These are phyloP conservation scores for Tuber microsphaerosporum DNA, from an alignment of 495 filamentous ascomycete species.

Conservation along the genomic window DNA sequence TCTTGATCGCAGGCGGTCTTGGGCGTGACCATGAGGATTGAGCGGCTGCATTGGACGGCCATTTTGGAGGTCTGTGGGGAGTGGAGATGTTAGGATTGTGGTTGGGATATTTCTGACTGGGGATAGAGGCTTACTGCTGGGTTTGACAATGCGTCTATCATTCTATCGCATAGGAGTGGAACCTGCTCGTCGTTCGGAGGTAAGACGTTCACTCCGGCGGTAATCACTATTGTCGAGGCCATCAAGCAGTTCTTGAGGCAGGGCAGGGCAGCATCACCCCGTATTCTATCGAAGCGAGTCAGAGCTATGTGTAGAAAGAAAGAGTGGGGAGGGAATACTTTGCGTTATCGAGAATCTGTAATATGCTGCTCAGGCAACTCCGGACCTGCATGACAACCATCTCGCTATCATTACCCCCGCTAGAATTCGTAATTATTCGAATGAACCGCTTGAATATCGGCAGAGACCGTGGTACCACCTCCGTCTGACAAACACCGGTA, in stretches of 20 bases:
- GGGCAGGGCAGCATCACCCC: slow-evolving; percentile 48
- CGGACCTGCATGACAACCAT: slow-evolving; percentile 39
- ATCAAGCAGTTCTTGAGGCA: slow-evolving; percentile 92
- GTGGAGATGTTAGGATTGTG: slow-evolving; percentile 2
- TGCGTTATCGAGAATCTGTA: slow-evolving; percentile 40
- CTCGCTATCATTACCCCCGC: slow-evolving; percentile 40
- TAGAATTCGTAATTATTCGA: slow-evolving; percentile 55
- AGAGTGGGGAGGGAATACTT: slow-evolving; percentile 28
- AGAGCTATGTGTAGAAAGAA: background rate
- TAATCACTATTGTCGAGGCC: slow-evolving; percentile 79
- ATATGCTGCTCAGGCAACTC: slow-evolving; percentile 37
- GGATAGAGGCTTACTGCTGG: slow-evolving; percentile 10
- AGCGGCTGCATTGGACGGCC: slow-evolving; percentile 77
- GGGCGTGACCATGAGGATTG: slow-evolving; percentile 60
- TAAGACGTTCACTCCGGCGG: slow-evolving; percentile 64
- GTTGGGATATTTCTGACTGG: background rate
- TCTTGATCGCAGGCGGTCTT: slow-evolving; percentile 64
- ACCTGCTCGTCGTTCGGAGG: slow-evolving; percentile 54
- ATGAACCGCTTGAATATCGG: slow-evolving; percentile 91
- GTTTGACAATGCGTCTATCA: slow-evolving; percentile 29
- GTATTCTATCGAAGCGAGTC: slow-evolving; percentile 29
- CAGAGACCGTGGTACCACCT: slow-evolving; percentile 82
- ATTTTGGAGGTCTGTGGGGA: slow-evolving; percentile 65
- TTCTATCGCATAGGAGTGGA: slow-evolving; percentile 32
- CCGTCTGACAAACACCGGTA: slow-evolving; percentile 74